phyloP scores from a whole-genome alignment of 1,284 basidiomycete genomes.

The Inonotus obliquus region DNA sequence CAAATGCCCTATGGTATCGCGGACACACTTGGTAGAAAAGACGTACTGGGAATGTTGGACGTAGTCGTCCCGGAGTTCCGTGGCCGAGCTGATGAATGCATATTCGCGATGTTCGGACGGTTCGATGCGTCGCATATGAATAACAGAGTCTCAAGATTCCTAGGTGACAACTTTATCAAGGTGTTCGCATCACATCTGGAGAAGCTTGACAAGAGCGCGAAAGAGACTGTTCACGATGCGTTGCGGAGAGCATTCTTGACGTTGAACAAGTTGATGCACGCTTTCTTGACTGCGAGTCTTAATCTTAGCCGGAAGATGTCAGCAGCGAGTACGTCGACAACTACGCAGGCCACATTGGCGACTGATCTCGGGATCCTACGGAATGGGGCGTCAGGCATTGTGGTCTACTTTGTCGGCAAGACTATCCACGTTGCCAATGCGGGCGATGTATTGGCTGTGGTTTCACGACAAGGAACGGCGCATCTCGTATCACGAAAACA shows the following conservation, averaged over 20 bases:
- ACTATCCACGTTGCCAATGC: slow-evolving; percentile 89
- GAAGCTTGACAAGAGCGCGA: slow-evolving; percentile 40
- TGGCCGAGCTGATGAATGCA: slow-evolving; percentile 73
- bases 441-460: slow-evolving; percentile 86
- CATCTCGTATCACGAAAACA: slow-evolving; percentile 79
- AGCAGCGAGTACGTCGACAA: slow-evolving; percentile 48
- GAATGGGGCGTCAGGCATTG: slow-evolving; percentile 84
- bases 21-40: slow-evolving; percentile 82
- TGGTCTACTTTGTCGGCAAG: slow-evolving; percentile 81
- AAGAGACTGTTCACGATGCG: slow-evolving; percentile 68
- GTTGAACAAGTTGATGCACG: slow-evolving; percentile 77
- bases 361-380: slow-evolving; percentile 45
- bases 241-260: slow-evolving; percentile 82
- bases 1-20: slow-evolving; percentile 97
- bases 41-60: slow-evolving; percentile 87
- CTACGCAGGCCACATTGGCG: slow-evolving; percentile 25
- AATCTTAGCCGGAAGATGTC: slow-evolving; percentile 62
- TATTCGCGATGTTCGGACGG: slow-evolving; percentile 95
- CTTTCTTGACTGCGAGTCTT: slow-evolving; percentile 46
- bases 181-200: slow-evolving; percentile 59
- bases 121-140: slow-evolving; percentile 62
- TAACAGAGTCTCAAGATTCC: slow-evolving; percentile 67
- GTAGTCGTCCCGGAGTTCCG: slow-evolving; percentile 90
- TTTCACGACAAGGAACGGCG: slow-evolving; percentile 81
- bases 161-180: slow-evolving; percentile 75